Evolutionary conservation across 2,329 filamentous ascomycete genomes (phyloP).

Genomic region (Talaromyces sp.): DNA sequence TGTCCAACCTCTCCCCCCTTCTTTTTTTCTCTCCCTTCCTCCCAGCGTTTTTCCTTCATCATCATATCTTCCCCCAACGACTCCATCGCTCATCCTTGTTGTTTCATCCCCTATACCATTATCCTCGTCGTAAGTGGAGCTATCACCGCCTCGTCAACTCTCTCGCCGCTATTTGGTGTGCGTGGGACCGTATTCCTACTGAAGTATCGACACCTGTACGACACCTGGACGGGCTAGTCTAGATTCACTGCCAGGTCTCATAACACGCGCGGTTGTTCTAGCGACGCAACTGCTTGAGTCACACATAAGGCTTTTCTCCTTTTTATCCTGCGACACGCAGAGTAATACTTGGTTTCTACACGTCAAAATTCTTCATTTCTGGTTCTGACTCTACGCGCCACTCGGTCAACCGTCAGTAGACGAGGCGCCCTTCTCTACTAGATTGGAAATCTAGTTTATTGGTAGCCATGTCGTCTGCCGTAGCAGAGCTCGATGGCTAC

Average conservation of each 20-base stretch:
- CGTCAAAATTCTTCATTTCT: not conserved
- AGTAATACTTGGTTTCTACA: conserved; percentile 22
- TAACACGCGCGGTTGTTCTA: conserved; percentile 34
- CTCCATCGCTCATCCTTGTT: conserved; percentile 4
- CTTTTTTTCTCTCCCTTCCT: conserved; percentile 15
- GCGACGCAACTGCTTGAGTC: conserved; percentile 30
- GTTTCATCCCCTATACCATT: conserved; percentile 4
- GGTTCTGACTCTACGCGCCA: not conserved
- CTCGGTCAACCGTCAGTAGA: conserved; percentile 2
- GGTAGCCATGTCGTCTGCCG: conserved; percentile 66
- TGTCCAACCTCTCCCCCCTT: conserved; percentile 13
- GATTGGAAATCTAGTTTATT: conserved; percentile 14
- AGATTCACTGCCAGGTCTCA: conserved; percentile 27
- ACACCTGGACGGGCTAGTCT: conserved; percentile 28
- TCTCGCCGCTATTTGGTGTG: conserved; percentile 16
- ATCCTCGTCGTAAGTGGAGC: conserved; percentile 22
- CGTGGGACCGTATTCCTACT: conserved; percentile 28
- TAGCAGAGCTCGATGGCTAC: conserved; percentile 84
- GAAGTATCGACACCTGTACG: conserved; percentile 32
- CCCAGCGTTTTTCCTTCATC: conserved; percentile 8
- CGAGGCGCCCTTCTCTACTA: not conserved
- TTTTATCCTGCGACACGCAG: not conserved
- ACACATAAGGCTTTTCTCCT: conserved; percentile 13
- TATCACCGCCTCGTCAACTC: conserved; percentile 10
- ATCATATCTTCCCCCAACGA: not conserved